Base-by-base conservation (phyloP, 108 stramenopile genomes). In the Pseudonitzschia pungens region DNA sequence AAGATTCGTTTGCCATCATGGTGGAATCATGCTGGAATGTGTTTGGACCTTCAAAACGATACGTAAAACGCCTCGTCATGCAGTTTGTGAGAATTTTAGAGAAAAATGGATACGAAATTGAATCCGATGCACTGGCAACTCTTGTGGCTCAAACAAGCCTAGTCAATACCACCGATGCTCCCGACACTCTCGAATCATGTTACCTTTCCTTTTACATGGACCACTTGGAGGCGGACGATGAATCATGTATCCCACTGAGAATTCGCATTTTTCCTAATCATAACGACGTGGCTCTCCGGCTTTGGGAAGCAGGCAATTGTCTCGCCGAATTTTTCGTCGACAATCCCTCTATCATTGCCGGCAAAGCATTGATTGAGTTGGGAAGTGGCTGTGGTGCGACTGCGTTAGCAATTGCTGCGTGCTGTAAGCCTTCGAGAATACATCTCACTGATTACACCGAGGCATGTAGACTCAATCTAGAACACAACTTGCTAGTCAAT, bases 291-390 rank as follows among this genome's bases (percentile, higher is more conserved):
- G 80, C 87, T 4, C 71, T 92, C 4, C 65, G 84, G 21, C 66
- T 92, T 10, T 92, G 91, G 91, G 91, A 92, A 51, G 91, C 88
- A 7, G 91, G 91, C 2, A 87, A 85, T 10, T 57, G 68, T 20
- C 82, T 92, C 0, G 76, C 87, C 0, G 91, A 92, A 44, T 92
- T 68, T 63, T 76, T 89, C 33, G 15, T 89, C 0, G 64, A 69
- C 1, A 21, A 87, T 65, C 72, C 83, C 1, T 0, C 63, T 5
- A 28, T 55, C 9, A 48, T 88, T 12, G 18, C 67, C 26, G 76
- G 71, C 12, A 75, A 68, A 41, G 45, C 42, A 1, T 73, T 92
- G 8, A 40, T 88, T 21, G 91, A 92, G 65, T 60, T 92, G 15
- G 91, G 91, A 28, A 85, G 87, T 4, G 91, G 91, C 20, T 84